Conservation (phyloP, 306 rosid species). For the Sindora glabra region DNA sequence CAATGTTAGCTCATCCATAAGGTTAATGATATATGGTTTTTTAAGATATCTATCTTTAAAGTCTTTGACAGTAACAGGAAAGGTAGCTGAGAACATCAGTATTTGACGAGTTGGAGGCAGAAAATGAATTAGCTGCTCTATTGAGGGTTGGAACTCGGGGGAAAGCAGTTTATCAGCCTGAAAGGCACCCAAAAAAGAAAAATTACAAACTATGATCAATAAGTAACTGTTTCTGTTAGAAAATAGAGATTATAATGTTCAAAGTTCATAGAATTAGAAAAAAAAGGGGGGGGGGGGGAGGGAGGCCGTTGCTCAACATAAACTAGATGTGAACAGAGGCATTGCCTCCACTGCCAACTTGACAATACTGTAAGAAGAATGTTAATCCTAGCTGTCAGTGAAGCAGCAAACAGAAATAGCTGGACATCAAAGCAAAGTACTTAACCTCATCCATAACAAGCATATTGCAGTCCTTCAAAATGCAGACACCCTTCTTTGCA, state of each 20-base stretch:
- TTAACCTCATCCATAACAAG: conserved; percentile 98
- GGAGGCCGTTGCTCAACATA: not conserved
- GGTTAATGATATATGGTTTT: conserved; percentile 81
- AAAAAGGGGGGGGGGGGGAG: not conserved
- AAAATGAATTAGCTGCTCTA: conserved; percentile 80
- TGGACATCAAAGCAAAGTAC: conserved; percentile 1
- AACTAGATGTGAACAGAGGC: not conserved
- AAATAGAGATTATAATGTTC: not conserved
- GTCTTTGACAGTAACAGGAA: conserved; percentile 91
- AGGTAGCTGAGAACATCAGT: conserved; percentile 96
- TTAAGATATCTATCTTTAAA: conserved; percentile 86
- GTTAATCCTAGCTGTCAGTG: not conserved
- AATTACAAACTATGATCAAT: not conserved
- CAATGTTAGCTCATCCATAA: conserved; percentile 96
- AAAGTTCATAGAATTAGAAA: not conserved
- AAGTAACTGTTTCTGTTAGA: not conserved
- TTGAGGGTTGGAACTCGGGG: conserved; percentile 95
- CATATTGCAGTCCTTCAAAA: conserved; percentile 76
- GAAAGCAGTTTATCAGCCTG: conserved; percentile 98
- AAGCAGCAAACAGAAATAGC: not conserved
- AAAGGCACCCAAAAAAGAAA: conserved; percentile 11
- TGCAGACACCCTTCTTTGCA: conserved; percentile 76
- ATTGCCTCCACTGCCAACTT: not conserved
- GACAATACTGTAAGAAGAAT: not conserved
- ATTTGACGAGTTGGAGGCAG: conserved; percentile 69